These are phyloP conservation scores for Ganoderma sinense DNA, from an alignment of 1,284 basidiomycete species.

Conservation along the genomic window DNA sequence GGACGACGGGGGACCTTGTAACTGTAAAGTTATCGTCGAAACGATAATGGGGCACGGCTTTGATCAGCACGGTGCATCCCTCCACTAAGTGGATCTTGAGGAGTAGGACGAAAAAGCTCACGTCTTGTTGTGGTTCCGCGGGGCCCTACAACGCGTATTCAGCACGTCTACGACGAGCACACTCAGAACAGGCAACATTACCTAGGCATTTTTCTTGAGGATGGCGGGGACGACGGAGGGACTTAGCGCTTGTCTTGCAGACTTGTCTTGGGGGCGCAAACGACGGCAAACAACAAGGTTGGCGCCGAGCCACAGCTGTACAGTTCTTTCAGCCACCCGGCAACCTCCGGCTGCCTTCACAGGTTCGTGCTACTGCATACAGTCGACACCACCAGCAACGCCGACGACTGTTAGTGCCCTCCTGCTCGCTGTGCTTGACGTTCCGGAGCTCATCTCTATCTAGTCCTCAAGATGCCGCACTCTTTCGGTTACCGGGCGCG, in stretches of 20 bases:
- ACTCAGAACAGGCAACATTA: conserved; percentile 48
- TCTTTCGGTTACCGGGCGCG: conserved; percentile 99
- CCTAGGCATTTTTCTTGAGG: conserved; percentile 85
- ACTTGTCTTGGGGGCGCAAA: conserved; percentile 33
- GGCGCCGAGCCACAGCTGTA: conserved; percentile 52
- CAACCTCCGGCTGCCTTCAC: conserved; percentile 29
- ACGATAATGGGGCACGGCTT: conserved; percentile 65
- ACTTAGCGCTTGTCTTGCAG: conserved; percentile 38
- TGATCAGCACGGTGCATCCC: conserved; percentile 68
- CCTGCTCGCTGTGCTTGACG: conserved; percentile 34
- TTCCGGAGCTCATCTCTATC: conserved; percentile 28
- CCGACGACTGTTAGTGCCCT: conserved; percentile 47
- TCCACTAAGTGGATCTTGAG: conserved; percentile 76
- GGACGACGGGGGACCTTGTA: conserved; percentile 99
- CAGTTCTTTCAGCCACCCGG: conserved; percentile 48
- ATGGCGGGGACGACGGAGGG: conserved; percentile 45
- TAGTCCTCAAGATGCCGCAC: conserved; percentile 94
- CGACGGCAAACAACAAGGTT: conserved; percentile 38
- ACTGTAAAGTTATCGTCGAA: conserved; percentile 63
- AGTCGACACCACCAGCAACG: conserved; percentile 47
- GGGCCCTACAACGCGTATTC: conserved; percentile 67
- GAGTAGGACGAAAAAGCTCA: conserved; percentile 60
- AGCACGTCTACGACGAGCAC: conserved; percentile 39
- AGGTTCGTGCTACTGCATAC: conserved; percentile 28
- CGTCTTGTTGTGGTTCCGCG: conserved; percentile 91